Evolutionary conservation across 768 basidiomycete genomes (phyloP), one percentile per base, ranked within the genome.

Genomic region (Mycena olivaceomarginata): DNA sequence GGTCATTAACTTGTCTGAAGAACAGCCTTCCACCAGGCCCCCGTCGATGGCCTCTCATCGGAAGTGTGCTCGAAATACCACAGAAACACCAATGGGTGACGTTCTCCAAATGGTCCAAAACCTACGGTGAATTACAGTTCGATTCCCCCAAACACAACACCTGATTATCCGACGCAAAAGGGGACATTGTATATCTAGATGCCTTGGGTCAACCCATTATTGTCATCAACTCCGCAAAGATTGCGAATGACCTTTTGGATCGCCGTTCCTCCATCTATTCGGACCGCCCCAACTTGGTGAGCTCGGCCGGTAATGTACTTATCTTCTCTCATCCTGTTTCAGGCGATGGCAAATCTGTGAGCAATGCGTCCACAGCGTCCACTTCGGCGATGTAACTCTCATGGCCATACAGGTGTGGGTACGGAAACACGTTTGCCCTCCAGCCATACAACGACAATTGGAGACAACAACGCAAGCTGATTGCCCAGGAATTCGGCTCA

Each of bases 401-500:
- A 51, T 16, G 18, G 16, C 7, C 18, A 7, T 7, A 51, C 48
- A 51, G 48, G 13, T 16, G 41, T 22, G 72, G 72, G 22, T 59
- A 46, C 25, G 56, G 13, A 83, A 85, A 53, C 86, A 85, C 59
- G 77, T 83, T 4, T 93, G 93, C 80, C 83, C 84, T 4, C 78
- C 94, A 7, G 85, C 81, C 7, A 81, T 94, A 75, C 39, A 22
- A 22, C 37, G 77, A 90, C 39, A 86, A 82, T 39, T 86, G 87
- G 67, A 81, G 82, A 13, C 86, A 87, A 8, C 85, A 85, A 57
- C 84, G 83, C 59, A 87, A 89, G 46, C 70, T 90, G 39, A 83
- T 75, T 20, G 15, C 73, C 0, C 73, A 75, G 10, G 73, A 75
- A 1, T 56, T 75, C 7, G 9, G 59, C 5, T 62, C 16, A 16